These are phyloP conservation scores for Ogataea henricii DNA, from an alignment of 805 yeast genomes.

Conservation along the genomic window DNA sequence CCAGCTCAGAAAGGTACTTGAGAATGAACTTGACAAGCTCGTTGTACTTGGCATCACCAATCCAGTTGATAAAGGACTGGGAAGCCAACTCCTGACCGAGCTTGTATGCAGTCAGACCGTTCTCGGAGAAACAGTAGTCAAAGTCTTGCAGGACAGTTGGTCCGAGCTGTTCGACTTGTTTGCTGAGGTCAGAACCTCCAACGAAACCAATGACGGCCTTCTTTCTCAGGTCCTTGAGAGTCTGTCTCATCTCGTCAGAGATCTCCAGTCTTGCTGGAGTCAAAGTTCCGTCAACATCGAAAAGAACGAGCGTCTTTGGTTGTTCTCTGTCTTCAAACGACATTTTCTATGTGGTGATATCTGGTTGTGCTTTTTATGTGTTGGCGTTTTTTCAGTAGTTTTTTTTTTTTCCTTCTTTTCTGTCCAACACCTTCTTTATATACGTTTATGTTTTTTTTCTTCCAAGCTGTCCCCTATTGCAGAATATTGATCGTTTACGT, in stretches of 20 bases:
- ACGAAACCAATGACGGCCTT: slow-evolving; percentile 96
- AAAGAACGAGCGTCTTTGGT: slow-evolving; percentile 85
- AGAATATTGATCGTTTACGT: slow-evolving; percentile 8
- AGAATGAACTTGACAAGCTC: slow-evolving; percentile 82
- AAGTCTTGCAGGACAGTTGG: slow-evolving; percentile 72
- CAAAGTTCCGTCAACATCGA: slow-evolving; percentile 98
- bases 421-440: slow-evolving; percentile 2
- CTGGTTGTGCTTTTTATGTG: not conserved
- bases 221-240: slow-evolving; percentile 76
- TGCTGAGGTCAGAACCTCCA: slow-evolving; percentile 93
- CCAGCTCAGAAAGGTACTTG: slow-evolving; percentile 80
- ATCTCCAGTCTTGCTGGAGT: slow-evolving; percentile 86
- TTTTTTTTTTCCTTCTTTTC: not conserved
- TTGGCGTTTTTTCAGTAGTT: not conserved
- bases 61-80: slow-evolving; percentile 92
- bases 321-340: slow-evolving; percentile 70
- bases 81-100: slow-evolving; percentile 84
- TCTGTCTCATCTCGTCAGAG: slow-evolving; percentile 74
- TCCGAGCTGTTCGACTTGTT: slow-evolving; percentile 97
- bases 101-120: slow-evolving; percentile 97
- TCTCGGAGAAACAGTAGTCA: slow-evolving; percentile 96
- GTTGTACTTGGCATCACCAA: slow-evolving; percentile 94
- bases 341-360: slow-evolving; percentile 19
- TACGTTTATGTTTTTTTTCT: not conserved
- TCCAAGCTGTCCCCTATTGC: slow-evolving; percentile 1